phyloP scores from a whole-genome alignment of 2,329 filamentous ascomycete genomes.

The Apiospora rasikravindrae region DNA sequence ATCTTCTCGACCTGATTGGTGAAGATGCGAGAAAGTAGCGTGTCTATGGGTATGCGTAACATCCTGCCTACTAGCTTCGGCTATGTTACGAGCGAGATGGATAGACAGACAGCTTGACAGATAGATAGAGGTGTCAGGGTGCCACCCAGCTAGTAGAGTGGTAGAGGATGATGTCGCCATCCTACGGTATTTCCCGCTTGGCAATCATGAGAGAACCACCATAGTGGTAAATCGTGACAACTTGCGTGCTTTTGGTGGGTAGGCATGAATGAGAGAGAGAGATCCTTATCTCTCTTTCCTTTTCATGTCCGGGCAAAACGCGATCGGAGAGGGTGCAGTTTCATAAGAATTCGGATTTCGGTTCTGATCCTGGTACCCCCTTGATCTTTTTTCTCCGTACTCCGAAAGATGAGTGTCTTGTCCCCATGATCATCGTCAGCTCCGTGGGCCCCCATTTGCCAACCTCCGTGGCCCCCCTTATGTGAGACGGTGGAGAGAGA shows the following conservation, averaged over 20 bases:
- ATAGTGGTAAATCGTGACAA: too few species aligned
- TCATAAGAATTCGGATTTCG: background rate
- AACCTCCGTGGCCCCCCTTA: background rate
- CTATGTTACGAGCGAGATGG: background rate
- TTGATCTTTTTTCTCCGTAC: background rate
- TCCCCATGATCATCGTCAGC: constrained; percentile 5
- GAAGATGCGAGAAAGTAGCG: background rate
- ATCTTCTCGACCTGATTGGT: background rate
- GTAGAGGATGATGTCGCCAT: background rate
- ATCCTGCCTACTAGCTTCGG: background rate
- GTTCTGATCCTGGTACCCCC: background rate
- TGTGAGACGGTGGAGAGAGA: background rate
- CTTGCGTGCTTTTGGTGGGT: background rate
- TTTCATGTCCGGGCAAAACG: too few species aligned
- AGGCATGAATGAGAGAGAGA: background rate
- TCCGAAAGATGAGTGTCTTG: background rate
- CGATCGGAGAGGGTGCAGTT: background rate
- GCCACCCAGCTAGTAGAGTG: background rate
- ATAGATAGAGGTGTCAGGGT: too few species aligned
- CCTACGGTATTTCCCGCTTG: background rate
- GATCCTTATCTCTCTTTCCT: background rate
- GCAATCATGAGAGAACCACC: background rate
- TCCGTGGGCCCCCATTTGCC: background rate
- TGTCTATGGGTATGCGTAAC: background rate
- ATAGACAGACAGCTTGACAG: too few species aligned